Conservation (phyloP, 2,329 filamentous ascomycete genomes). For the Colletotrichum orbiculare region DNA sequence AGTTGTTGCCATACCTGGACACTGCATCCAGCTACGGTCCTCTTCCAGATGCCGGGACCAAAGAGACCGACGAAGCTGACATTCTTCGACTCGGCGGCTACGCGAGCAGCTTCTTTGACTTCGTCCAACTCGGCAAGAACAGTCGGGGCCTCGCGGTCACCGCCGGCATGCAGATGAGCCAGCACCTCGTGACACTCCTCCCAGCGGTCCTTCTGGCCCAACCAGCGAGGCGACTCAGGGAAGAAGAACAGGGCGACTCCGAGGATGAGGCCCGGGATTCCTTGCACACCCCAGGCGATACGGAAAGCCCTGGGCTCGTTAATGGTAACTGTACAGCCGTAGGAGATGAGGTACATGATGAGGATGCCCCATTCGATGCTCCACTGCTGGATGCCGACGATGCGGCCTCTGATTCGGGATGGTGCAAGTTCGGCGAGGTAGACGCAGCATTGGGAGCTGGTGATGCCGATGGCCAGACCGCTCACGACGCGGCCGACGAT, state of each 20-base stretch:
- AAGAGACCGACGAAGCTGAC: conserved; percentile 57
- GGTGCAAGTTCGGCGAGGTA: conserved; percentile 76
- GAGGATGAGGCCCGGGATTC: conserved; percentile 39
- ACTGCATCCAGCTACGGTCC: conserved; percentile 62
- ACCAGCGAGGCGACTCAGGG: conserved; percentile 34
- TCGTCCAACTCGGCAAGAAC: conserved; percentile 69
- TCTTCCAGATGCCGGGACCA: conserved; percentile 58
- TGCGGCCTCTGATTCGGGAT: conserved; percentile 66
- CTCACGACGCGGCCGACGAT: conserved; percentile 69
- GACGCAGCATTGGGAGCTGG: conserved; percentile 74
- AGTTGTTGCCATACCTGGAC: conserved; percentile 69
- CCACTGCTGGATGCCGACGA: conserved; percentile 80
- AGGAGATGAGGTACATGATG: conserved; percentile 77
- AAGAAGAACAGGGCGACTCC: conserved; percentile 38
- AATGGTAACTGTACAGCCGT: conserved; percentile 70
- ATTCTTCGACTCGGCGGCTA: conserved; percentile 50
- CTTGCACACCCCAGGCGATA: conserved; percentile 47
- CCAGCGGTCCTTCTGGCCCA: conserved; percentile 36
- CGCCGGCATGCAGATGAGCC: conserved; percentile 63
- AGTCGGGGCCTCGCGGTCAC: conserved; percentile 62
- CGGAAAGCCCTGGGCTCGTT: conserved; percentile 70
- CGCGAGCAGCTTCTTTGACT: conserved; percentile 54
- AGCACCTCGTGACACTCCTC: conserved; percentile 38
- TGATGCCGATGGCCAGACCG: conserved; percentile 74
- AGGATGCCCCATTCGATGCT: conserved; percentile 76